Evolutionary conservation across 2,329 filamentous ascomycete species (phyloP).

Genomic region (Pseudogymnoascus sp.): DNA sequence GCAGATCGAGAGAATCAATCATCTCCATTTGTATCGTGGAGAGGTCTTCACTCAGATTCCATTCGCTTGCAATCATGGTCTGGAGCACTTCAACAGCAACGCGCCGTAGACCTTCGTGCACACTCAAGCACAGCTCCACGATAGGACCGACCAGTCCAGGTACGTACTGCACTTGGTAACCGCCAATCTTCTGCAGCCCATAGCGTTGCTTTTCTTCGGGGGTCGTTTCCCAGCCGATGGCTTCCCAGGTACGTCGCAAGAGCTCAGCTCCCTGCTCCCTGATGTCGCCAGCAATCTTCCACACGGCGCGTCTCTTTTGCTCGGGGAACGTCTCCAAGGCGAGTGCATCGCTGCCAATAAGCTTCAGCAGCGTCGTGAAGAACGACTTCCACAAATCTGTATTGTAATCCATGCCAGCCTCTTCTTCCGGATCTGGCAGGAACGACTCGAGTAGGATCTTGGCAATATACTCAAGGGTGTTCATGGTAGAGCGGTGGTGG

Average conservation of each 20-base stretch:
- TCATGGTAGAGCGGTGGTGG: conserved; percentile 84
- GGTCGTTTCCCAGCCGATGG: conserved; percentile 91
- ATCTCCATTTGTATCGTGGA: conserved; percentile 90
- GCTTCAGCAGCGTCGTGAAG: conserved; percentile 79
- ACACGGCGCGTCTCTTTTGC: conserved; percentile 90
- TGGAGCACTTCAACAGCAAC: conserved; percentile 91
- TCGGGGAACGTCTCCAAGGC: conserved; percentile 94
- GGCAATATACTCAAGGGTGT: conserved; percentile 73
- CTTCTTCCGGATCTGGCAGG: conserved; percentile 82
- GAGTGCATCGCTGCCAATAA: conserved; percentile 81
- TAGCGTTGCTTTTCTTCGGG: conserved; percentile 71
- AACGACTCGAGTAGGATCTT: conserved; percentile 74
- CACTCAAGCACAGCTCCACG: conserved; percentile 87
- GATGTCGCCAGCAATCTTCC: conserved; percentile 98
- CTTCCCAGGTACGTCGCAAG: conserved; percentile 80
- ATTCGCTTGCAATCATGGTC: conserved; percentile 98
- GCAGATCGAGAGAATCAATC: conserved; percentile 82
- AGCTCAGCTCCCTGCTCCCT: conserved; percentile 84
- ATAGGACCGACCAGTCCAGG: conserved; percentile 85
- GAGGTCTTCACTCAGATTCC: conserved; percentile 89
- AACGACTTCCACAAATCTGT: conserved; percentile 91
- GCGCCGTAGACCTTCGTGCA: conserved; percentile 80
- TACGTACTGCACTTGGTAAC: conserved; percentile 97
- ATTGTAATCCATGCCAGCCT: conserved; percentile 67
- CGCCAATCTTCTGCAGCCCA: conserved; percentile 76